Percentiles rank a stretch among this genome's conserved stretches.
phyloP scores from a whole-genome alignment of 495 filamentous ascomycete genomes.

The Pyrenopolyporus hunteri region DNA sequence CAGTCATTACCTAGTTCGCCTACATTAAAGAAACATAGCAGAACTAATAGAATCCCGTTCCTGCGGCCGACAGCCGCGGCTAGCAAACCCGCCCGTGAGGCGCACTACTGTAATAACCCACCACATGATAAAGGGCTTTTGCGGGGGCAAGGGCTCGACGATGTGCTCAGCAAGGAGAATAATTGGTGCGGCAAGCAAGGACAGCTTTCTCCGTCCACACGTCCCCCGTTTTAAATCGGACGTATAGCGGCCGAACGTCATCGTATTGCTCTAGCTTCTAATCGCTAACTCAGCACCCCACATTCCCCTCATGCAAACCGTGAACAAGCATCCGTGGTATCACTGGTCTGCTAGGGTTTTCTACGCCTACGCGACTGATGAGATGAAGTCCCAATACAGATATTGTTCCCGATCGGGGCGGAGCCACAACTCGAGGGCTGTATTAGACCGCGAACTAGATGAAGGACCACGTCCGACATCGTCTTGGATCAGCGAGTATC shows the following conservation, averaged over 20 bases:
- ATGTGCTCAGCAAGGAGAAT: constrained; percentile 17
- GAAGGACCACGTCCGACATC: constrained; percentile 28
- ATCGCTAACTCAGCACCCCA: constrained; percentile 29
- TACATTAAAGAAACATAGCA: not conserved
- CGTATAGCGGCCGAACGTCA: constrained; percentile 36
- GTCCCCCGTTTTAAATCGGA: constrained; percentile 37
- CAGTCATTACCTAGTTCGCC: not conserved
- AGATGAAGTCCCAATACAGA: constrained; percentile 23
- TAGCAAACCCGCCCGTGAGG: constrained; percentile 23
- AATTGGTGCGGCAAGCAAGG: constrained; percentile 37
- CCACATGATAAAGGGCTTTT: constrained; percentile 28
- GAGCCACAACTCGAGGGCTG: constrained; percentile 20
- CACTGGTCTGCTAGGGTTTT: constrained; percentile 14
- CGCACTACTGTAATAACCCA: constrained; percentile 27
- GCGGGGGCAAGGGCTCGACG: constrained; percentile 25
- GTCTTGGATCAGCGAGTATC: constrained; percentile 29
- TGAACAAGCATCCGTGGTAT: constrained; percentile 4
- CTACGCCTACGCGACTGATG: constrained; percentile 23
- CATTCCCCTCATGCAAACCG: constrained; percentile 31
- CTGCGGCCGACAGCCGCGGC: constrained; percentile 24
- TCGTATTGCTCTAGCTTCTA: constrained; percentile 28
- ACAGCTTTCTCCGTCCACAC: constrained; percentile 16
- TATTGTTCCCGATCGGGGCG: constrained; percentile 25
- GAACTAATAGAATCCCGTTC: constrained; percentile 12
- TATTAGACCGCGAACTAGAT: constrained; percentile 27